Evolutionary conservation across 768 basidiomycete genomes (phyloP).

Genomic region (Lentinula edodes): DNA sequence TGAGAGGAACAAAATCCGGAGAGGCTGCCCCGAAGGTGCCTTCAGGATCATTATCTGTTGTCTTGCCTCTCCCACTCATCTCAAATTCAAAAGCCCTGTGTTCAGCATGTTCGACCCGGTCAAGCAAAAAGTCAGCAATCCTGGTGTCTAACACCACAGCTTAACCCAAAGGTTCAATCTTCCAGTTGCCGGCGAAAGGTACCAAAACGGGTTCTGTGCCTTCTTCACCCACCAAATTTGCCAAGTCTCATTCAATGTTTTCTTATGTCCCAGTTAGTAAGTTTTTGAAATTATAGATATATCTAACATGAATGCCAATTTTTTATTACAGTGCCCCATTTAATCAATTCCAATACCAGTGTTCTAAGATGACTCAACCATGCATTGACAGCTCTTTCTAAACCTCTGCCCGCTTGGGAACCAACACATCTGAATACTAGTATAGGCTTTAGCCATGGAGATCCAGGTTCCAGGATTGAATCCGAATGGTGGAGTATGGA

Average conservation of each 20-base stretch:
- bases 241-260: background rate
- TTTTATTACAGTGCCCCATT: background rate
- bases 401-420: slow-evolving; percentile 38
- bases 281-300: background rate
- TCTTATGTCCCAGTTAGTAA: slow-evolving; percentile 1
- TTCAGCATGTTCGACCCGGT: background rate
- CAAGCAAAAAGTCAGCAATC: background rate
- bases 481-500: slow-evolving; percentile 8
- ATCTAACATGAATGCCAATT: background rate
- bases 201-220: background rate
- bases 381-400: slow-evolving; percentile 64
- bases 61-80: background rate
- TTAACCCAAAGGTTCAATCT: background rate
- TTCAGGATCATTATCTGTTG: background rate
- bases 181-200: background rate
- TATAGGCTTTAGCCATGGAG: slow-evolving; percentile 54
- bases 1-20: background rate
- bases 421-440: slow-evolving; percentile 55
- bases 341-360: background rate
- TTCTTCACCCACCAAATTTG: background rate
- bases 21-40: background rate
- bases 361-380: background rate
- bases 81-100: too few species aligned
- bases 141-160: background rate
- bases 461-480: slow-evolving; percentile 8